These are phyloP conservation scores for Maudiozyma turicensis DNA, from an alignment of 805 yeast species.

Conservation along the genomic window DNA sequence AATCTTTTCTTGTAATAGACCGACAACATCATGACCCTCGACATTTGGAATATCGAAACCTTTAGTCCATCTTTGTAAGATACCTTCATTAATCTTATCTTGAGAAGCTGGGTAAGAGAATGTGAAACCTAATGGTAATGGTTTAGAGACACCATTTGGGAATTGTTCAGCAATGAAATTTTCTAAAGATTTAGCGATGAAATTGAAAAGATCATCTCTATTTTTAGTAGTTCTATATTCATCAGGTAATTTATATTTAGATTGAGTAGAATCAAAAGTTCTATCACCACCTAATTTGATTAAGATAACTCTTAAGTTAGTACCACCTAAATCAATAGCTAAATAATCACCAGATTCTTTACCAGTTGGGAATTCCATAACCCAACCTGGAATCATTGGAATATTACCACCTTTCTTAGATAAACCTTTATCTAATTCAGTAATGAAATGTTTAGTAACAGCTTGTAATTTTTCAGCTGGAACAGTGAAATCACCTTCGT, in stretches of 20 bases:
- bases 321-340: conserved; percentile 96
- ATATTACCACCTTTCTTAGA: conserved; percentile 69
- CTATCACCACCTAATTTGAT: conserved; percentile 77
- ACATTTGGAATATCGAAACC: conserved; percentile 91
- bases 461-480: conserved; percentile 47
- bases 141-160: conserved; percentile 55
- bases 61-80: conserved; percentile 93
- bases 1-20: conserved; percentile 75
- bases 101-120: conserved; percentile 89
- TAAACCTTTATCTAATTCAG: conserved; percentile 76
- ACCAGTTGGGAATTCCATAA: conserved; percentile 87
- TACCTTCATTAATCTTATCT: conserved; percentile 71
- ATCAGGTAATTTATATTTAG: conserved; percentile 73
- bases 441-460: conserved; percentile 66
- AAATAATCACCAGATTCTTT: conserved; percentile 79
- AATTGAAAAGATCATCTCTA: conserved; percentile 65
- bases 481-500: conserved; percentile 57
- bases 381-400: conserved; percentile 98
- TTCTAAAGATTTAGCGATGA: conserved; percentile 74
- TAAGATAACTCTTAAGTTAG: conserved; percentile 86
- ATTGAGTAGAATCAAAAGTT: conserved; percentile 76
- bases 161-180: conserved; percentile 56
- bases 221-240: conserved; percentile 67
- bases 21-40: conserved; percentile 91
- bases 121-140: conserved; percentile 84